Conservation (phyloP, 306 rosid genomes). For the Sesbania bispinosa region DNA sequence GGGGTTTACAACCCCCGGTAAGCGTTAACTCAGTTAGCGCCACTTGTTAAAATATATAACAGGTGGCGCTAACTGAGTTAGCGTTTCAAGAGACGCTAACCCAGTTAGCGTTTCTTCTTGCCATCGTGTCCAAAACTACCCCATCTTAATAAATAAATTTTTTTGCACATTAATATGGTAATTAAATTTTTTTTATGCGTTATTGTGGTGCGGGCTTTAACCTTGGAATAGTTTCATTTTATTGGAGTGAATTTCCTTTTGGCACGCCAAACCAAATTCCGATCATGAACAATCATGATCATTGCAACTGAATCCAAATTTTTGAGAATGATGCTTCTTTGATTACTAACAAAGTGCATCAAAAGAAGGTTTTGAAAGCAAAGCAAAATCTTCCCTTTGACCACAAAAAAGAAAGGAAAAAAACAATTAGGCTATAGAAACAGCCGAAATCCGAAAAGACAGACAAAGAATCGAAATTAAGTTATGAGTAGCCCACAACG, state of each 20-base stretch:
- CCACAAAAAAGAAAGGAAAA: too few relatives aligned
- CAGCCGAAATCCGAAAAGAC: slow-evolving; percentile 18
- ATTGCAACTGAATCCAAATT: slow-evolving; percentile 17
- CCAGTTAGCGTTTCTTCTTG: too few relatives aligned
- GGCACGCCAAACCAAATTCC: slow-evolving; percentile 35
- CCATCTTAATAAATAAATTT: too few relatives aligned
- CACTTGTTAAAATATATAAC: too few relatives aligned
- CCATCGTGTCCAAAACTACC: too few relatives aligned
- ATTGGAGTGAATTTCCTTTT: slow-evolving; percentile 19
- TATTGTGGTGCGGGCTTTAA: slow-evolving; percentile 1
- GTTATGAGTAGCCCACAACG: slow-evolving; percentile 12
- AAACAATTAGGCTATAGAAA: neutral
- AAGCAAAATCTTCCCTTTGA: slow-evolving; percentile 39
- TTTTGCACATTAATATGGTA: too few relatives aligned
- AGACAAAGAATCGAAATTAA: neutral
- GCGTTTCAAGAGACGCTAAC: too few relatives aligned
- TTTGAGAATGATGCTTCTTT: slow-evolving; percentile 32
- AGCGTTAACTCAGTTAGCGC: too few relatives aligned
- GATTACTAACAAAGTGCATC: slow-evolving; percentile 36
- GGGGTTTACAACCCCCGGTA: too few relatives aligned
- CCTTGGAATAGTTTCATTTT: neutral
- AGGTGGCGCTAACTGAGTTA: too few relatives aligned
- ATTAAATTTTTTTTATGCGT: too few relatives aligned
- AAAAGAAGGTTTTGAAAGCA: slow-evolving; percentile 26
- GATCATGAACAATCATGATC: slow-evolving; percentile 36